Percentiles rank a stretch among this genome's conserved stretches.
phyloP scores from a whole-genome alignment of 768 basidiomycete genomes.

The Favolaschia claudopus region DNA sequence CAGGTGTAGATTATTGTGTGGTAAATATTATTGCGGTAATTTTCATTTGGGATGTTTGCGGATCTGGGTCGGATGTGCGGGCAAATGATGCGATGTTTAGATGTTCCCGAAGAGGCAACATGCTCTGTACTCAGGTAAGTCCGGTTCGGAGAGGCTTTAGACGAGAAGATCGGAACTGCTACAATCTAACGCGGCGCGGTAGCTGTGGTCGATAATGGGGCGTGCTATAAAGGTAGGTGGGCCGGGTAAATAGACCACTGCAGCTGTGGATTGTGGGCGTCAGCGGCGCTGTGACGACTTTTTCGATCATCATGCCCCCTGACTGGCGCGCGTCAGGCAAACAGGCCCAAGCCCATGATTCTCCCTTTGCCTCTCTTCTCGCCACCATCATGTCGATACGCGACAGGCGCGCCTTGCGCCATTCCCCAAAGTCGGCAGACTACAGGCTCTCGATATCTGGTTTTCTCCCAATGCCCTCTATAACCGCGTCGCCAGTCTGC shows the following conservation, averaged over 20 bases:
- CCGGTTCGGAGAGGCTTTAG: conserved; percentile 14
- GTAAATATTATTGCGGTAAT: background rate
- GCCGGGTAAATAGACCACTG: too few relatives aligned
- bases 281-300: background rate
- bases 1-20: background rate
- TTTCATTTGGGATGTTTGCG: too few relatives aligned
- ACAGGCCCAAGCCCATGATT: background rate
- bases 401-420: conserved; percentile 25
- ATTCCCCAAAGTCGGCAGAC: conserved; percentile 19
- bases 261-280: too few relatives aligned
- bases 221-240: too few relatives aligned
- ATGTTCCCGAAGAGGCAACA: background rate
- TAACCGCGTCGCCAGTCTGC: conserved; percentile 65
- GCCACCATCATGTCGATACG: conserved; percentile 17
- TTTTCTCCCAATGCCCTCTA: conserved; percentile 62
- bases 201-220: background rate
- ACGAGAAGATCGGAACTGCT: conserved; percentile 17
- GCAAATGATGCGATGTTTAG: background rate
- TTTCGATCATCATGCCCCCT: conserved; percentile 15
- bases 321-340: background rate
- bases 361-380: background rate
- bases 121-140: background rate
- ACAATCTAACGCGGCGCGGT: background rate
- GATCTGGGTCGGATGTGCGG: too few relatives aligned
- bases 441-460: conserved; percentile 41